Percentiles rank a stretch among this genome's conserved stretches.
phyloP scores from a whole-genome alignment of 805 yeast species.

The Pichia nanzhaoensis region DNA sequence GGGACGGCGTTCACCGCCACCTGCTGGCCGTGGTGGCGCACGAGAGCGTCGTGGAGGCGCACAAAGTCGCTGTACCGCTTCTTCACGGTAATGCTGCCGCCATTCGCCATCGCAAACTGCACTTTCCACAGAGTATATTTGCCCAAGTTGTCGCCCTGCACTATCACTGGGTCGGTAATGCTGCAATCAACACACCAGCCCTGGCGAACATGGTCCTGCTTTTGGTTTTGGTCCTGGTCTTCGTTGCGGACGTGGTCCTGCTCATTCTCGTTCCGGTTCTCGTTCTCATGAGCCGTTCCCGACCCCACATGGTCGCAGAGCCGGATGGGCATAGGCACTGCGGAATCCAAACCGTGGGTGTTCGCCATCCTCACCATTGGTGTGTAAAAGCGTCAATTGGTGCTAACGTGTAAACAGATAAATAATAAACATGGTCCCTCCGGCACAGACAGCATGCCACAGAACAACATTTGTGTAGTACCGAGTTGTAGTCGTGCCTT shows the following conservation, averaged over 20 bases:
- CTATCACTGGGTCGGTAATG: constrained; percentile 30
- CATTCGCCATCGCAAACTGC: constrained; percentile 22
- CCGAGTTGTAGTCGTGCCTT: no score
- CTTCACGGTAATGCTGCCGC: constrained; percentile 40
- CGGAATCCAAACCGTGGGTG: background rate
- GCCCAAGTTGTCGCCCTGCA: constrained; percentile 24
- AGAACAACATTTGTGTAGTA: no score
- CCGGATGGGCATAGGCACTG: constrained; percentile 19
- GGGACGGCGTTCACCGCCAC: constrained; percentile 45
- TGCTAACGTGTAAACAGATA: no score
- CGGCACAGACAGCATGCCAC: no score
- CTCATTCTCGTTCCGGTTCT: no score
- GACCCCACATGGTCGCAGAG: constrained; percentile 28
- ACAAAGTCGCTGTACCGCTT: constrained; percentile 64
- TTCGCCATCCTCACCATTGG: background rate
- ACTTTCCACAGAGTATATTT: constrained; percentile 27
- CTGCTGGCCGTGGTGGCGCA: constrained; percentile 31
- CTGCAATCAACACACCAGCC: constrained; percentile 27
- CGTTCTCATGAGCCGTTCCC: no score
- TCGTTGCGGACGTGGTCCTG: no score
- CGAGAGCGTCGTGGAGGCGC: constrained; percentile 36
- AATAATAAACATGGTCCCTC: no score
- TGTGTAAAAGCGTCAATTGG: no score
- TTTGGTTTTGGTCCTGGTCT: no score
- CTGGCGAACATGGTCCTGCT: background rate